Evolutionary conservation across 129 eudicot genomes (phyloP).

Genomic region (Helianthus annuus): HanXRQr2.0-SUNRISE NC_035442.2:162776009-162776508

Average conservation of each 20-base stretch:
- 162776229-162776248: conserved; percentile 29
- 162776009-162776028: background rate
- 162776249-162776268: conserved; percentile 3
- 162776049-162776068: background rate
- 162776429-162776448: conserved; percentile 3
- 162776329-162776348: background rate
- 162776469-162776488: background rate
- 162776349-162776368: conserved; percentile 13
- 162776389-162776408: background rate
- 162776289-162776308: conserved; percentile 44
- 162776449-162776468: conserved; percentile 4
- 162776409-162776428: background rate
- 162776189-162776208: conserved; percentile 27
- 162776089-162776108: conserved; percentile 28
- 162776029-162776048: too few species aligned
- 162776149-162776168: conserved; percentile 20
- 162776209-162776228: conserved; percentile 31
- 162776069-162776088: conserved; percentile 36
- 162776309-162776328: conserved; percentile 51
- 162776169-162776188: conserved; percentile 24
- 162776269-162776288: background rate
- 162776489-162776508: background rate
- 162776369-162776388: background rate
- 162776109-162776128: conserved; percentile 31
- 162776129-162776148: conserved; percentile 24